Evolutionary conservation across 2,329 filamentous ascomycete genomes (phyloP).

Genomic region (Colletotrichum eleusines): DNA sequence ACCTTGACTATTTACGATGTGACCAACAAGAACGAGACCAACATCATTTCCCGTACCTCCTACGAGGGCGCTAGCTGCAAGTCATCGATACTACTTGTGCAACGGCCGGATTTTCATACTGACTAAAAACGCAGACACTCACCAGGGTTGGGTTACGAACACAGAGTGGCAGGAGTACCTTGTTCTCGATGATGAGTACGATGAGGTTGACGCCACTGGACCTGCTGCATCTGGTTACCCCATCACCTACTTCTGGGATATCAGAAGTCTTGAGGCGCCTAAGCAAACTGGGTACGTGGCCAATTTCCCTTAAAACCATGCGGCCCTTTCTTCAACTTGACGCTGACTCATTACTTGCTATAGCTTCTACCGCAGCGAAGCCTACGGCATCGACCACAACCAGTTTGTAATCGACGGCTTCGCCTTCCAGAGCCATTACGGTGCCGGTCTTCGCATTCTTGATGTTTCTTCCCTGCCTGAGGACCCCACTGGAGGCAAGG

Average conservation of each 20-base stretch:
- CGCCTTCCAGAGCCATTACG: conserved; percentile 60
- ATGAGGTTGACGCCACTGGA: conserved; percentile 56
- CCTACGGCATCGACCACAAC: conserved; percentile 57
- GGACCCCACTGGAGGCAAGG: conserved; percentile 53
- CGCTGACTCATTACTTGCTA: not conserved
- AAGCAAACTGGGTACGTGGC: conserved; percentile 52
- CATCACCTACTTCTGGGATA: conserved; percentile 62
- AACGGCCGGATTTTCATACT: not conserved
- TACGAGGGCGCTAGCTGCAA: conserved; percentile 60
- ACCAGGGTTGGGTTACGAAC: conserved; percentile 66
- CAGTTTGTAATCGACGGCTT: conserved; percentile 58
- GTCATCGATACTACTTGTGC: not conserved
- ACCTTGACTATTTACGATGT: conserved; percentile 64
- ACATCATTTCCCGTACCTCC: conserved; percentile 63
- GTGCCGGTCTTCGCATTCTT: conserved; percentile 54
- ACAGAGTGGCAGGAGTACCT: conserved; percentile 56
- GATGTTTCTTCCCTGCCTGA: conserved; percentile 49
- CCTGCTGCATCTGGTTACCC: conserved; percentile 56
- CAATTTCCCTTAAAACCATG: not conserved
- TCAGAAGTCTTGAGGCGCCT: conserved; percentile 55
- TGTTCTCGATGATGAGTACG: conserved; percentile 55
- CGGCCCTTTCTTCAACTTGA: too few relatives aligned
- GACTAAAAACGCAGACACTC: conserved; percentile 61
- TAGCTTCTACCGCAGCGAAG: conserved; percentile 50
- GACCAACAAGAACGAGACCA: conserved; percentile 59